These are phyloP conservation scores for Naganishia onofrii DNA, from an alignment of 768 basidiomycete genomes.

Conservation along the genomic window DNA sequence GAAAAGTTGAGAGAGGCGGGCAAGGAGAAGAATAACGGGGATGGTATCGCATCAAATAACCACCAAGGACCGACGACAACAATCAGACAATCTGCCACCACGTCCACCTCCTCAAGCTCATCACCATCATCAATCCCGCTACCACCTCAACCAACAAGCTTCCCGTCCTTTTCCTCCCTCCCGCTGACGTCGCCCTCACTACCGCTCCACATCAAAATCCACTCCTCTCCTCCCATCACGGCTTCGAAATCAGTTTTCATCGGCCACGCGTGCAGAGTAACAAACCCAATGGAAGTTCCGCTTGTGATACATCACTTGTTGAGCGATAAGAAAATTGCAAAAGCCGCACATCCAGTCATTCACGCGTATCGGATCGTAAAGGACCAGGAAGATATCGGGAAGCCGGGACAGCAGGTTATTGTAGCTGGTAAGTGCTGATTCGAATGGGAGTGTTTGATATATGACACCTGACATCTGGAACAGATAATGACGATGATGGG, in stretches of 20 bases:
- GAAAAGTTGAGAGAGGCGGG: slow-evolving; percentile 38
- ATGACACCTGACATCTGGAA: not conserved
- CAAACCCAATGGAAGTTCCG: slow-evolving; percentile 69
- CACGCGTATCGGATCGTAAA: slow-evolving; percentile 45
- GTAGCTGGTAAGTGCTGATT: slow-evolving; percentile 32
- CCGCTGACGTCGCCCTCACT: slow-evolving; percentile 5
- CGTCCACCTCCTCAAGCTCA: not conserved
- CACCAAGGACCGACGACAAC: slow-evolving; percentile 9
- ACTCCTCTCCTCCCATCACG: slow-evolving; percentile 72
- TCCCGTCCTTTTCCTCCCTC: slow-evolving; percentile 1
- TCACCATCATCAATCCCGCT: slow-evolving; percentile 13
- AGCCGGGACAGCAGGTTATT: slow-evolving; percentile 34
- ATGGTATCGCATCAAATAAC: not conserved
- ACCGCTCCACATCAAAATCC: slow-evolving; percentile 58
- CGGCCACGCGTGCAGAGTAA: slow-evolving; percentile 77
- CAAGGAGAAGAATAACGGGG: not conserved
- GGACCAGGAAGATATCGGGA: slow-evolving; percentile 41
- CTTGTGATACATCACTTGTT: slow-evolving; percentile 49
- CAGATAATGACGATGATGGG: slow-evolving; percentile 93
- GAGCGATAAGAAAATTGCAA: slow-evolving; percentile 52
- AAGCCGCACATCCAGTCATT: slow-evolving; percentile 43
- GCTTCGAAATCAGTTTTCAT: slow-evolving; percentile 84
- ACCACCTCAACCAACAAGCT: not conserved
- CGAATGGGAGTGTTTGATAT: not conserved
- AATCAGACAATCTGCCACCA: not conserved